Evolutionary conservation across 495 filamentous ascomycete species (phyloP).

Genomic region (Aspergillus bridgeri): DNA sequence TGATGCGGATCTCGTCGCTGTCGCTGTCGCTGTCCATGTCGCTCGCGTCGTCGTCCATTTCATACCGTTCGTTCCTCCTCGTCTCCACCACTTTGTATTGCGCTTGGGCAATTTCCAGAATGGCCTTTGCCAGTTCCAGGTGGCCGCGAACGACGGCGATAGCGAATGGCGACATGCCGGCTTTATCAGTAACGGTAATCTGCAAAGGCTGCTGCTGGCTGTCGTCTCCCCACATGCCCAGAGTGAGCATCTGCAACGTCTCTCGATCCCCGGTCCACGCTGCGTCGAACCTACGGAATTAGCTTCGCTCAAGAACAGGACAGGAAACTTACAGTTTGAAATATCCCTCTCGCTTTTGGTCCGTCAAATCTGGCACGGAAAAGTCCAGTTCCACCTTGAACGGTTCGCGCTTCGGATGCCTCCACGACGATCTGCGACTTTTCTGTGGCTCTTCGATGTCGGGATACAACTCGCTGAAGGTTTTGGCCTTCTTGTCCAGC

Average conservation of each 20-base stretch:
- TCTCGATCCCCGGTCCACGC: slow-evolving; percentile 64
- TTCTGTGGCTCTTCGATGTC: slow-evolving; percentile 27
- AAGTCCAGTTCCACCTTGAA: slow-evolving; percentile 53
- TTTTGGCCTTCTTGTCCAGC: slow-evolving; percentile 56
- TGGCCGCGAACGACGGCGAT: slow-evolving; percentile 64
- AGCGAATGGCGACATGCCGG: slow-evolving; percentile 53
- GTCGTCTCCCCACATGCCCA: slow-evolving; percentile 37
- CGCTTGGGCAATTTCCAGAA: slow-evolving; percentile 61
- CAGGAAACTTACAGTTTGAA: slow-evolving; percentile 41
- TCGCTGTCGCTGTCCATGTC: slow-evolving; percentile 28
- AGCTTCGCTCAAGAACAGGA: background rate
- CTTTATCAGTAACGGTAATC: slow-evolving; percentile 53
- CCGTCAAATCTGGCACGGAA: slow-evolving; percentile 46
- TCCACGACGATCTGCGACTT: background rate
- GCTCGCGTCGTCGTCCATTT: slow-evolving; percentile 38
- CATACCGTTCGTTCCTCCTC: slow-evolving; percentile 43
- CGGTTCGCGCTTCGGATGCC: slow-evolving; percentile 7
- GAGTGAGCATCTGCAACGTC: slow-evolving; percentile 47
- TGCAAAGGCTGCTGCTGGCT: slow-evolving; percentile 51
- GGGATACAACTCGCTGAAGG: slow-evolving; percentile 61
- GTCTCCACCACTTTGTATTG: slow-evolving; percentile 56
- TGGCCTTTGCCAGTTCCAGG: slow-evolving; percentile 53
- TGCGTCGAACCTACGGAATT: slow-evolving; percentile 55
- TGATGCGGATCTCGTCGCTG: slow-evolving; percentile 43
- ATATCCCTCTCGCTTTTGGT: slow-evolving; percentile 52